These are phyloP conservation scores for Pleurotus platypus DNA, from an alignment of 768 basidiomycete species.

Conservation along the genomic window DNA sequence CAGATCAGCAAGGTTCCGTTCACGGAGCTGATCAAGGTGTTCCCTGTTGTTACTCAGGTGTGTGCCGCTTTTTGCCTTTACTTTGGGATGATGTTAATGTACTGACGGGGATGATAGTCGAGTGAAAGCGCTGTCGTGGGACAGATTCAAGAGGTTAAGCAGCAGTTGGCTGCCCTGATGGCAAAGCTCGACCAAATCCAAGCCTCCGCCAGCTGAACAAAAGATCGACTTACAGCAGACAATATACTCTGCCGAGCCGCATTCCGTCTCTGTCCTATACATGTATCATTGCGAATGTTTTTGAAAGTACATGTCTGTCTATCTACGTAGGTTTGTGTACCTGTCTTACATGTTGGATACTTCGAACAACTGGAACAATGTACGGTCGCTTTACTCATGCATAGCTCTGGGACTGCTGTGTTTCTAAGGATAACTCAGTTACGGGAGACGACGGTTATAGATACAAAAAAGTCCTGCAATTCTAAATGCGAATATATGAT, in stretches of 20 bases:
- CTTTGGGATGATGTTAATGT: conserved; percentile 1
- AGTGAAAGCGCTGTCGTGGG: conserved; percentile 63
- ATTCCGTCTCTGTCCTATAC: not conserved
- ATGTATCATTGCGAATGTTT: not conserved
- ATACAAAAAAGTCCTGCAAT: too few species aligned
- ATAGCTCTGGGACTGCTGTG: conserved; percentile 41
- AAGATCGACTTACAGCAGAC: too few species aligned
- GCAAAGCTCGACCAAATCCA: conserved; percentile 29
- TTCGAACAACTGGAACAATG: conserved; percentile 80
- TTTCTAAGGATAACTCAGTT: conserved; percentile 10
- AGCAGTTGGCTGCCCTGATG: conserved; percentile 33
- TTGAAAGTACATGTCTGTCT: conserved; percentile 25
- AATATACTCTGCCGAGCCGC: too few species aligned
- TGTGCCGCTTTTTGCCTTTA: conserved; percentile 17
- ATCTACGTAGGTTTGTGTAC: conserved; percentile 64
- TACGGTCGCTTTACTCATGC: conserved; percentile 50
- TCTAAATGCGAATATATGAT: too few species aligned
- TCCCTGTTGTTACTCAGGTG: conserved; percentile 74
- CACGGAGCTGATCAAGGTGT: conserved; percentile 60
- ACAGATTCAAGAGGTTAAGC: conserved; percentile 59
- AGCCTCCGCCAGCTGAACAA: not conserved
- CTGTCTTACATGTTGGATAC: conserved; percentile 79
- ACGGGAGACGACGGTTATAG: too few species aligned
- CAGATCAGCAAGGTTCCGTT: conserved; percentile 72
- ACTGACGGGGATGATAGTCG: conserved; percentile 42